Evolutionary conservation across 805 yeast species (phyloP).

Genomic region (Tetrapisispora nanseiensis): DNA sequence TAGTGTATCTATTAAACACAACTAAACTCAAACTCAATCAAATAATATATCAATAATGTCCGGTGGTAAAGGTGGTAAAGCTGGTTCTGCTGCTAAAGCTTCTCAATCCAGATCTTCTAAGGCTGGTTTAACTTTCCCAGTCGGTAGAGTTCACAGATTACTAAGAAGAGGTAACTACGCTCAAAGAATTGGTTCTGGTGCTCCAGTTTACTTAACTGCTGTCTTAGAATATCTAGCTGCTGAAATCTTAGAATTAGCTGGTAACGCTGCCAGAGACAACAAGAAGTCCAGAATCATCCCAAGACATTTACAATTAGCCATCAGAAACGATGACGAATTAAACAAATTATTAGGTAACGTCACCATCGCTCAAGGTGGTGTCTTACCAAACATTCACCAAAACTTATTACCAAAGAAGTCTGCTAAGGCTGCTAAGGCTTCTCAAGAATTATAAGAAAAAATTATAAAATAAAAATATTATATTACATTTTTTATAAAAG

Average conservation of each 20-base stretch:
- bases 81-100: constrained; percentile 89
- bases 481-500: too few relatives aligned
- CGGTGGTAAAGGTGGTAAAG: constrained; percentile 73
- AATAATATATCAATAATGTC: constrained; percentile 45
- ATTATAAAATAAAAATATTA: too few relatives aligned
- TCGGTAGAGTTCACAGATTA: constrained; percentile 96
- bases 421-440: constrained; percentile 48
- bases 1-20: not conserved
- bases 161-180: constrained; percentile 97
- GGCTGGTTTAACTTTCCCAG: constrained; percentile 99
- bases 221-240: constrained; percentile 96
- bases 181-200: constrained; percentile 98
- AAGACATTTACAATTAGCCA: constrained; percentile 97
- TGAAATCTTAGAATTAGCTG: constrained; percentile 95
- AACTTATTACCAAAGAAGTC: constrained; percentile 80
- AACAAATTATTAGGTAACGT: constrained; percentile 89
- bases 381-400: constrained; percentile 93
- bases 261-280: constrained; percentile 98
- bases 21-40: not conserved
- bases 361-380: constrained; percentile 99
- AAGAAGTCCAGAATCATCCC: constrained; percentile 98
- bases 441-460: constrained; percentile 48
- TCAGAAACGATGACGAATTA: constrained; percentile 98
- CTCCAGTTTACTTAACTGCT: constrained; percentile 95
- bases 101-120: constrained; percentile 96